phyloP scores from a whole-genome alignment of 2,329 filamentous ascomycete genomes.

The Trichophyton benhamiae region DNA sequence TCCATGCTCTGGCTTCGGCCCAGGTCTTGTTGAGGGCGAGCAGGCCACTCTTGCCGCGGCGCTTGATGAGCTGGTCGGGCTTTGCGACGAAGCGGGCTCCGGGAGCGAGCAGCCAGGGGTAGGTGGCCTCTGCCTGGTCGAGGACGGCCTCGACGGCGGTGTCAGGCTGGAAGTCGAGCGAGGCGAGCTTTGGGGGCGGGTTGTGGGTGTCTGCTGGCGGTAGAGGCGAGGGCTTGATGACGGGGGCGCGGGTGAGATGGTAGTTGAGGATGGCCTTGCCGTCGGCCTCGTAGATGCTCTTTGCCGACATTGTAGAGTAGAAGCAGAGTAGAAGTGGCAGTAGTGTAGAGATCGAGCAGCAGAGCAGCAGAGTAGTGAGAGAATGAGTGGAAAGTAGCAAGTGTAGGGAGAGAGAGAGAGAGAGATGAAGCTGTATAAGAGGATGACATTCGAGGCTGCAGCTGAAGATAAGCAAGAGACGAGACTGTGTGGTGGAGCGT shows the following conservation, averaged over 20 bases:
- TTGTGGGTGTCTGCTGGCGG: conserved; percentile 78
- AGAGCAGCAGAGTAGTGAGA: too few species aligned
- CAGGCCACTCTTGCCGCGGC: conserved; percentile 96
- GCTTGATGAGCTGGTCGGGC: conserved; percentile 99
- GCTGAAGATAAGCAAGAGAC: too few species aligned
- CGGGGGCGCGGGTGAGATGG: conserved; percentile 91
- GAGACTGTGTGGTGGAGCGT: too few species aligned
- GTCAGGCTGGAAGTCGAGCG: conserved; percentile 85
- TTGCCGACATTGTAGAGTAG: conserved; percentile 60
- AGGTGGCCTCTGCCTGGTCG: conserved; percentile 89
- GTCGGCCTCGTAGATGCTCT: conserved; percentile 96
- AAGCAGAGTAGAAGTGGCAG: too few species aligned
- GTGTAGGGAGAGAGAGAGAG: too few species aligned
- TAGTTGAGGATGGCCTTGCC: conserved; percentile 99
- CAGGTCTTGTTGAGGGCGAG: conserved; percentile 95
- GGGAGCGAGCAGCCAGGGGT: conserved; percentile 79
- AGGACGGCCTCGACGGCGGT: conserved; percentile 71
- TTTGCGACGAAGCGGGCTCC: conserved; percentile 94
- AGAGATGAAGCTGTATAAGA: too few species aligned
- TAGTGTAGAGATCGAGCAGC: too few species aligned
- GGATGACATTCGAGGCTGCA: too few species aligned
- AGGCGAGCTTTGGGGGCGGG: conserved; percentile 77
- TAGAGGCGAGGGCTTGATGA: conserved; percentile 96
- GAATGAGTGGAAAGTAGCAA: too few species aligned
- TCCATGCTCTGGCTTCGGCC: conserved; percentile 86